Conservation (phyloP, 2,329 filamentous ascomycete species). For the Sporothrix globosa region DNA sequence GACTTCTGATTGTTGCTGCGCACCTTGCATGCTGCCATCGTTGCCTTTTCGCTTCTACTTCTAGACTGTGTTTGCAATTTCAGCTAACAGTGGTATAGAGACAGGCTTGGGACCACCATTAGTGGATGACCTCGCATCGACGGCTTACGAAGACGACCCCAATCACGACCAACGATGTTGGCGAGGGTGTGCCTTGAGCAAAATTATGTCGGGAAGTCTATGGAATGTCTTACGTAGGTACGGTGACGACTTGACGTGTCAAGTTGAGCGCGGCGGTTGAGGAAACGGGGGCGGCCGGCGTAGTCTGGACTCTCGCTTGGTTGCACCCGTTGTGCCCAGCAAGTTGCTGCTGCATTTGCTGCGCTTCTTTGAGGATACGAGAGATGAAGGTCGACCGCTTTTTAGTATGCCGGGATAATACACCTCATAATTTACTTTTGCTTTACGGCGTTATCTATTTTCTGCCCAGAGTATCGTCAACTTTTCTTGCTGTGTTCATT, state of each 20-base stretch:
- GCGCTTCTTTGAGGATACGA: no score
- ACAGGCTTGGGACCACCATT: not conserved
- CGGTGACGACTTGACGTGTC: not conserved
- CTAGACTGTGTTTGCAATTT: not conserved
- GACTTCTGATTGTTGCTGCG: constrained; percentile 71
- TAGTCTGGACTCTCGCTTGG: no score
- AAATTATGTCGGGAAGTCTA: not conserved
- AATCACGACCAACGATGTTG: not conserved
- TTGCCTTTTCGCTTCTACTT: not conserved
- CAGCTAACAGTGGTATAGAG: constrained; percentile 14
- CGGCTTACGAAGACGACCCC: not conserved
- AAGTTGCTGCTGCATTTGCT: no score
- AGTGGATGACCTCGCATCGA: not conserved
- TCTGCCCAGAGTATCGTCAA: no score
- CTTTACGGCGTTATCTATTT: no score
- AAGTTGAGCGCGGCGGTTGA: no score
- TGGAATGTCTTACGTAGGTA: not conserved
- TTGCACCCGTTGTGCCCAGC: no score
- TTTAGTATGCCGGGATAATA: no score
- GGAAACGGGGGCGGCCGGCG: no score
- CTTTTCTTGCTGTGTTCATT: no score
- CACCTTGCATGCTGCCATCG: not conserved
- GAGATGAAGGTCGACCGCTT: no score
- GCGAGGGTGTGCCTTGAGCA: not conserved
- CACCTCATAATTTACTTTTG: no score